A percentile compares a stretch with the other conserved stretches of the same genome.
Evolutionary conservation across 495 filamentous ascomycete species (phyloP).

Genomic region (Podospora comata): DNA sequence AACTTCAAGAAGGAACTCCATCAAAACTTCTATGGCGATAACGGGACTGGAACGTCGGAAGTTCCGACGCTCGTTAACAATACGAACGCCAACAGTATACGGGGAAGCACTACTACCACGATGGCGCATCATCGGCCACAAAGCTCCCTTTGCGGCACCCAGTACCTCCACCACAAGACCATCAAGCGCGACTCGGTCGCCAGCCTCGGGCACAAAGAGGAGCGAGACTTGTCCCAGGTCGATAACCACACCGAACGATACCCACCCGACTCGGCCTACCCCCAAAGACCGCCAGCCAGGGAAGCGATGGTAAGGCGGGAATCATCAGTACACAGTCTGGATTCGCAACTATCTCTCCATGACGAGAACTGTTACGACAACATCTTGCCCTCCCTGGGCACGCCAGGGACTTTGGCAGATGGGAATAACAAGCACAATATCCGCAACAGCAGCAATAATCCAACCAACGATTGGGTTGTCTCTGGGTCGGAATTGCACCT

Average conservation of each 20-base stretch:
- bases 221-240: background rate
- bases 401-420: background rate
- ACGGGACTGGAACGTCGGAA: constrained; percentile 6
- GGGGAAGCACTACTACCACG: background rate
- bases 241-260: background rate
- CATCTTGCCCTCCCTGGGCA: background rate
- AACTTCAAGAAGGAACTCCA: constrained; percentile 11
- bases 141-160: background rate
- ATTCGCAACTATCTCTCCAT: background rate
- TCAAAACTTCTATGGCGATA: constrained; percentile 11
- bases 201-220: background rate
- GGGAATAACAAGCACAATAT: background rate
- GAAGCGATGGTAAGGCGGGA: background rate
- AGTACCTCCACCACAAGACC: background rate
- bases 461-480: background rate
- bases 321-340: background rate
- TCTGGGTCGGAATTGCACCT: background rate
- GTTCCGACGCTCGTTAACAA: constrained; percentile 3
- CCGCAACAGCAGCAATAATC: background rate
- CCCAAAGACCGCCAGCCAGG: background rate
- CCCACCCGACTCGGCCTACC: background rate
- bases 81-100: background rate
- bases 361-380: background rate
- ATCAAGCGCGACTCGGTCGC: background rate
- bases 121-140: background rate